Base-by-base conservation (phyloP, 163 green algal genomes). In the Chlorella variabilis region DNA sequence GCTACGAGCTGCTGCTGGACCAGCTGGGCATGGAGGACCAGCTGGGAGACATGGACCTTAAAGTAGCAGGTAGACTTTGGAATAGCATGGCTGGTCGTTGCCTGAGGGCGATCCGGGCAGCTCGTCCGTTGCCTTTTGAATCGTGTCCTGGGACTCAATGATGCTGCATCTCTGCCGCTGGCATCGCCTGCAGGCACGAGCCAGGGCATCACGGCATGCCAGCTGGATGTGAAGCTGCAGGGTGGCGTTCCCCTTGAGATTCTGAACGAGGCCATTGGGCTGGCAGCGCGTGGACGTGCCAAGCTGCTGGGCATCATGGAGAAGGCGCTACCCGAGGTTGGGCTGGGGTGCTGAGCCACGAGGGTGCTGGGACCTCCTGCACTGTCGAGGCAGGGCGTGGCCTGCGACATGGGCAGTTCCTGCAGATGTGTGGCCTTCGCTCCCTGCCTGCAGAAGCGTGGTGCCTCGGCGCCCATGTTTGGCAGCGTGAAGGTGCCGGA, bases 31-130 rank as follows among this genome's bases (percentile, higher is more conserved):
- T 96, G 18, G 95, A 98, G 82, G 91, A 96, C 61, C 77, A 88
- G 34, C 59, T 94, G 31, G 93, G 92, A 0, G 92, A 96, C 82
- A 95, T 97, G 94, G 89, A 97, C 83, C 94, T 97, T 80, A 96
- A 94, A 75, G 84, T 95, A n/a, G 91, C 77, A n/a, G 77, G 77
- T 77, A 45, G 36, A 63, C 25, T n/a, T n/a, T n/a, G 58, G 23
- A 39, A 15, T 15, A 65, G 6, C 21, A 65, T 9, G 59, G 59
- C 13, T 38, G 59, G 54, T 27, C 15, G 23, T 25, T 27, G 54
- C 18, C 15, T 62, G 20, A n/a, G 54, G 54, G 54, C 20, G 54
- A 15, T n/a, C 15, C 25, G 13, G 15, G 9, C 9, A n/a, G 54
- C 5, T n/a, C 25, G 54, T 62, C 15, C n/a, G n/a, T n/a, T n/a